Percentiles rank a stretch among this genome's conserved stretches.
These are phyloP conservation scores for Crepidotus variabilis DNA, from an alignment of 768 basidiomycete species.

Conservation along the genomic window DNA sequence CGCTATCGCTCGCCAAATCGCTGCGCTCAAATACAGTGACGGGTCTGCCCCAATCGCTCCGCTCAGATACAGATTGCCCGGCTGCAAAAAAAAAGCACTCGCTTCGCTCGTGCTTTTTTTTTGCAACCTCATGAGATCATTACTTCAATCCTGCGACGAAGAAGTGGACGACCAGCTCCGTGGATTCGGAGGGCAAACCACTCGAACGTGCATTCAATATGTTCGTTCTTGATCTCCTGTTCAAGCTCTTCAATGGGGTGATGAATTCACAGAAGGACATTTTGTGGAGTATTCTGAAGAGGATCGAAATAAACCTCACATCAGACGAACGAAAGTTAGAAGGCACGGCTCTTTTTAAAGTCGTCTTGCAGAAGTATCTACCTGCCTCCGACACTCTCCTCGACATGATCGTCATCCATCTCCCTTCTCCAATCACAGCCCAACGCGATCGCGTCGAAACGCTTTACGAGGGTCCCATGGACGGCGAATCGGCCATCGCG, in stretches of 20 bases:
- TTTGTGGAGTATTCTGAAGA: conserved; percentile 81
- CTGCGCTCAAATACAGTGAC: too few species aligned
- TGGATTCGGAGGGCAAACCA: conserved; percentile 77
- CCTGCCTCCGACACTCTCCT: conserved; percentile 97
- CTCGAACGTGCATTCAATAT: conserved; percentile 98
- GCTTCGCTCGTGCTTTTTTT: too few species aligned
- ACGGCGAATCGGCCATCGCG: conserved; percentile 97
- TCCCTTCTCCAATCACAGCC: conserved; percentile 95
- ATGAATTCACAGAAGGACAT: conserved; percentile 99
- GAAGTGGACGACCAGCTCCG: conserved; percentile 88
- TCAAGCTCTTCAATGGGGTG: conserved; percentile 95
- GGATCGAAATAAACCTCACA: conserved; percentile 90
- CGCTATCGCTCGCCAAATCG: too few species aligned
- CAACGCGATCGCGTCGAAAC: conserved; percentile 99
- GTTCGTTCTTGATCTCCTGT: conserved; percentile 99
- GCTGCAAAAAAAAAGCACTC: too few species aligned
- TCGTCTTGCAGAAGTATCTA: conserved; percentile 98
- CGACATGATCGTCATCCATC: conserved; percentile 99
- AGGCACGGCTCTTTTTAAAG: conserved; percentile 94
- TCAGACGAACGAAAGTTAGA: conserved; percentile 90
- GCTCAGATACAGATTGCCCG: too few species aligned
- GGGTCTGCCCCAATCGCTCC: too few species aligned
- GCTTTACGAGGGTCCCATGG: conserved; percentile 99
- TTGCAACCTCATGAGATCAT: conserved; percentile 72
- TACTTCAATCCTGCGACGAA: conserved; percentile 96